These are phyloP conservation scores for Solanum habrochaites DNA, from an alignment of 257 asterid species.

Conservation along the genomic window DNA sequence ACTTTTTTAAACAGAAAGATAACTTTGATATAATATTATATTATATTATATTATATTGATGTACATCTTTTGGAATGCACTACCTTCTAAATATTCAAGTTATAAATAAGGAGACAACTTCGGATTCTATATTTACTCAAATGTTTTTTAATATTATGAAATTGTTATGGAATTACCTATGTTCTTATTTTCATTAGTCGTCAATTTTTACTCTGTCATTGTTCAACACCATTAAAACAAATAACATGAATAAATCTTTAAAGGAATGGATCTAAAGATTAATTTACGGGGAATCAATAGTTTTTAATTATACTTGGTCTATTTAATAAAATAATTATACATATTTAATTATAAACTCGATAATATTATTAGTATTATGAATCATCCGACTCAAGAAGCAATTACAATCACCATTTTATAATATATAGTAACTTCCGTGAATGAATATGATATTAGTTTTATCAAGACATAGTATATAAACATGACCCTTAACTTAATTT, in stretches of 20 bases:
- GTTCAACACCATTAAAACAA: not conserved
- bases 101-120: not conserved
- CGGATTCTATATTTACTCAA: not conserved
- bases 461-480: too few relatives aligned
- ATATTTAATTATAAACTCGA: too few relatives aligned
- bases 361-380: too few relatives aligned
- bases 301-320: too few relatives aligned
- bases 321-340: too few relatives aligned
- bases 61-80: not conserved
- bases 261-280: not conserved
- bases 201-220: not conserved
- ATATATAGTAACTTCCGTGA: too few relatives aligned
- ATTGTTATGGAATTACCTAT: not conserved
- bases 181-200: not conserved
- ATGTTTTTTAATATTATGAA: not conserved
- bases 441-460: too few relatives aligned
- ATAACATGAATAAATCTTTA: too few relatives aligned
- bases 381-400: not conserved
- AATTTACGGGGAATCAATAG: not conserved
- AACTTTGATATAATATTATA: not conserved
- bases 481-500: too few relatives aligned
- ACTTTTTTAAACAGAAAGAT: too few relatives aligned
- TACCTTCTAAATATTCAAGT: too few relatives aligned
- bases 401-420: not conserved
- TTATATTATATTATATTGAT: too few relatives aligned